These are phyloP conservation scores for Claviceps paspali DNA, from an alignment of 2,329 filamentous ascomycete species.

Conservation along the genomic window DNA sequence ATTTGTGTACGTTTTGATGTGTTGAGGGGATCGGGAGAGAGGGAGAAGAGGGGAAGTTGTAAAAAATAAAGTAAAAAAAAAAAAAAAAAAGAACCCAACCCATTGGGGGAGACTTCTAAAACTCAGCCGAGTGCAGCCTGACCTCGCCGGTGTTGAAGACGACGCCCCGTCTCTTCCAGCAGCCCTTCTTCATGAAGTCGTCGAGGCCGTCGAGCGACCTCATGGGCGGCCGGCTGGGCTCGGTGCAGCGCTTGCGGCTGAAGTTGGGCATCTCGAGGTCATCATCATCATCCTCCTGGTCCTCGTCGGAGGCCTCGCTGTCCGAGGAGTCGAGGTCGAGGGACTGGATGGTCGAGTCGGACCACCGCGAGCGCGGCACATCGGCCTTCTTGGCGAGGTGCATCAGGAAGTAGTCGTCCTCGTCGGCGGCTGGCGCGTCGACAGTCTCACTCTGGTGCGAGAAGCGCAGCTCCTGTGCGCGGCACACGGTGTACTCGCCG, in stretches of 20 bases:
- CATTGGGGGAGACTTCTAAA: too few species aligned
- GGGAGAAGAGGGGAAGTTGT: too few species aligned
- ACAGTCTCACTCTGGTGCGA: too few species aligned
- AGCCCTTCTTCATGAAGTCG: slow-evolving; percentile 26
- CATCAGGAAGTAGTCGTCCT: slow-evolving; percentile 22
- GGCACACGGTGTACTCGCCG: slow-evolving; percentile 7
- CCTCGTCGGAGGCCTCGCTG: background rate
- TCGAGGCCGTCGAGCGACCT: slow-evolving; percentile 24
- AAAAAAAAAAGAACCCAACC: too few species aligned
- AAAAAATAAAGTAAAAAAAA: too few species aligned
- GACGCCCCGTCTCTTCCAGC: slow-evolving; percentile 28
- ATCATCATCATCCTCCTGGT: background rate
- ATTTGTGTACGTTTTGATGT: too few species aligned
- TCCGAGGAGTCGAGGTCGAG: slow-evolving; percentile 10
- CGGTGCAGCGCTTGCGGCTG: slow-evolving; percentile 16
- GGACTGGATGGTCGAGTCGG: slow-evolving; percentile 25
- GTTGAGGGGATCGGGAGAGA: too few species aligned
- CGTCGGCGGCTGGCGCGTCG: too few species aligned
- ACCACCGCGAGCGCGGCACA: slow-evolving; percentile 25
- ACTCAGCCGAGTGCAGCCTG: background rate
- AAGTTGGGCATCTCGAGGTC: slow-evolving; percentile 18
- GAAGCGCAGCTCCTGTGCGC: slow-evolving; percentile 3
- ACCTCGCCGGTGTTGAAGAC: slow-evolving; percentile 22
- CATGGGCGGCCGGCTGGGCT: slow-evolving; percentile 22
- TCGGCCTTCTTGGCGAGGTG: slow-evolving; percentile 15